phyloP scores from a whole-genome alignment of 768 basidiomycete genomes.

The Pleurotus tuber-regium region DNA sequence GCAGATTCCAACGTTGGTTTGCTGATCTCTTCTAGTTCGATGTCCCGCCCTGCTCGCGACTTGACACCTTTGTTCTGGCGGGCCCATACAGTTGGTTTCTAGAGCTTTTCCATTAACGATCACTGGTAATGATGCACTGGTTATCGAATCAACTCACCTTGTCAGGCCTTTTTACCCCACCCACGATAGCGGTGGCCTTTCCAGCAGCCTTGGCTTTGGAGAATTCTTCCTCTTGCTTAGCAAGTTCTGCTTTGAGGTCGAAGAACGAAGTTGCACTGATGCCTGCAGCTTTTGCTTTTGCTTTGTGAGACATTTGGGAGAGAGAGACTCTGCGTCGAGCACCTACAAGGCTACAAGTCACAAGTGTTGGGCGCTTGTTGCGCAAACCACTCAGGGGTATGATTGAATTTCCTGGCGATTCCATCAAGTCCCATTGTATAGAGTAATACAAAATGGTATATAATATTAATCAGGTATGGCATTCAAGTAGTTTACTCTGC shows the following conservation, averaged over 20 bases:
- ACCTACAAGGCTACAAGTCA: no score
- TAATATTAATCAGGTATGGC: background rate
- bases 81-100: slow-evolving; percentile 81
- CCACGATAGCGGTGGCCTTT: slow-evolving; percentile 48
- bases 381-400: no score
- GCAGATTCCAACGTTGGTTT: slow-evolving; percentile 71
- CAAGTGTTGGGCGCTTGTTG: no score
- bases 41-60: slow-evolving; percentile 60
- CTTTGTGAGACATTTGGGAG: slow-evolving; percentile 42
- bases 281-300: slow-evolving; percentile 66
- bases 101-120: no score
- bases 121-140: background rate
- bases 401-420: no score
- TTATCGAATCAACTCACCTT: slow-evolving; percentile 47
- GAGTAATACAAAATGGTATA: slow-evolving; percentile 1
- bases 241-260: slow-evolving; percentile 76
- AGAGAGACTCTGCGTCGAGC: no score
- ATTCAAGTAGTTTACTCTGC: background rate
- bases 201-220: slow-evolving; percentile 59
- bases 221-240: slow-evolving; percentile 60
- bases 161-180: slow-evolving; percentile 63
- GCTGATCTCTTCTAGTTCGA: slow-evolving; percentile 68
- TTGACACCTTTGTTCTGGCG: slow-evolving; percentile 75
- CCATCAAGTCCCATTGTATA: background rate
- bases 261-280: slow-evolving; percentile 75